Evolutionary conservation across 2,329 filamentous ascomycete genomes (phyloP), one percentile per base, ranked within the genome.

Genomic region (Aspergillus novofumigatus): DNA sequence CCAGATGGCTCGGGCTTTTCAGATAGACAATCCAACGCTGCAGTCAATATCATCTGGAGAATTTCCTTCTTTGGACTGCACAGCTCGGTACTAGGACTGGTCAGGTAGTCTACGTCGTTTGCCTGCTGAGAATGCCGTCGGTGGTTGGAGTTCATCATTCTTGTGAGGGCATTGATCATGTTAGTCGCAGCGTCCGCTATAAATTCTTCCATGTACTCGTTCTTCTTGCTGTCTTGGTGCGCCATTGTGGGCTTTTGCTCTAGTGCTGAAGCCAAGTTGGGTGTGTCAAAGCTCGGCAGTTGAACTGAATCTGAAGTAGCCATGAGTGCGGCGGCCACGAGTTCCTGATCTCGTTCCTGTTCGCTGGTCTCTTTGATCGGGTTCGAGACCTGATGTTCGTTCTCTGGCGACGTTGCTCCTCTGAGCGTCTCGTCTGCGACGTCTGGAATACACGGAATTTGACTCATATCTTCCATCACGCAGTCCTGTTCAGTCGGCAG

Each of bases 161-260:
- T 72, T 4, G 66, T 69, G 65, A 75, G 66, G 25, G 68, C 65
- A 51, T 69, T 70, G 35, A 75, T 63, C 54, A 75, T 58, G 49
- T 68, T 70, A 23, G 63, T 60, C 32, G 71, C 70, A 9, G 67
- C 67, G 29, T 73, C 67, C 6, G 67, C 49, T 17, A 73, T 59
- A 21, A 67, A 55, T 14, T 64, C 59, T 52, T 68, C 32, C 59
- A 59, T 54, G 55, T 67, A 59, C 4, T 45, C 56, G 17, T 56
- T 52, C 25, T 52, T 58, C 23, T 48, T 25, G 9, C 48, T 52
- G 20, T 32, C 47, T 10, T 41, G n/a, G 14, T 53, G 63, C 26
- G 60, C 20, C 7, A 53, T 48, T 9, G 56, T 48, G 10, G 44
- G 41, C 20, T 51, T 52, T 26, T 57, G 57, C 28, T 60, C 58